Percentiles rank a stretch among this genome's conserved stretches.
These are phyloP conservation scores for Fonsecaea nubica DNA, from an alignment of 2,329 filamentous ascomycete species.

Conservation along the genomic window DNA sequence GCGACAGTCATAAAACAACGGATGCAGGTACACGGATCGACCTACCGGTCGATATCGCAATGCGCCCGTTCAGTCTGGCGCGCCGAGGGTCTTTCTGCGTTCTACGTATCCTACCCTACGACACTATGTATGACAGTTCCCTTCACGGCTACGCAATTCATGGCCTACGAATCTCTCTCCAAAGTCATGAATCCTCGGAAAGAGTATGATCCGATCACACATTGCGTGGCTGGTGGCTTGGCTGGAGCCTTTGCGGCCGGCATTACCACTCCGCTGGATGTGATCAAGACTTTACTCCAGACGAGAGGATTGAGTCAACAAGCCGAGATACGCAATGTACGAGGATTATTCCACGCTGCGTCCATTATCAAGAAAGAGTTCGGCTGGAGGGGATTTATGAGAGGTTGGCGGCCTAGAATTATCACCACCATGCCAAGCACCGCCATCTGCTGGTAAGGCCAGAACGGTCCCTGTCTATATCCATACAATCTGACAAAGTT, in stretches of 20 bases:
- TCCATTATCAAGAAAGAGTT: slow-evolving; percentile 82
- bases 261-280: slow-evolving; percentile 93
- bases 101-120: slow-evolving; percentile 98
- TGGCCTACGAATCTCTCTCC: slow-evolving; percentile 95
- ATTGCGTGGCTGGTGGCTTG: slow-evolving; percentile 89
- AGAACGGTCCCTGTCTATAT: background rate
- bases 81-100: slow-evolving; percentile 85
- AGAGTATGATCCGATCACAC: slow-evolving; percentile 86
- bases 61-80: slow-evolving; percentile 88
- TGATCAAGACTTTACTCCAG: slow-evolving; percentile 97
- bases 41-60: slow-evolving; percentile 82
- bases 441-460: slow-evolving; percentile 91
- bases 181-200: slow-evolving; percentile 85
- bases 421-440: slow-evolving; percentile 98
- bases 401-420: slow-evolving; percentile 86
- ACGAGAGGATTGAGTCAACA: slow-evolving; percentile 86
- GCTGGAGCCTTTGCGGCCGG: slow-evolving; percentile 93
- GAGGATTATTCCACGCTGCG: slow-evolving; percentile 78
- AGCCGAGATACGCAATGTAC: slow-evolving; percentile 81
- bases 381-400: slow-evolving; percentile 86
- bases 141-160: slow-evolving; percentile 95
- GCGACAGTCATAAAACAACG: slow-evolving; percentile 92
- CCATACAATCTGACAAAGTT: background rate
- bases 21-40: slow-evolving; percentile 98
- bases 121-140: slow-evolving; percentile 98